Base-by-base conservation (phyloP, 805 yeast species). In the Maudiozyma bulderi region DNA sequence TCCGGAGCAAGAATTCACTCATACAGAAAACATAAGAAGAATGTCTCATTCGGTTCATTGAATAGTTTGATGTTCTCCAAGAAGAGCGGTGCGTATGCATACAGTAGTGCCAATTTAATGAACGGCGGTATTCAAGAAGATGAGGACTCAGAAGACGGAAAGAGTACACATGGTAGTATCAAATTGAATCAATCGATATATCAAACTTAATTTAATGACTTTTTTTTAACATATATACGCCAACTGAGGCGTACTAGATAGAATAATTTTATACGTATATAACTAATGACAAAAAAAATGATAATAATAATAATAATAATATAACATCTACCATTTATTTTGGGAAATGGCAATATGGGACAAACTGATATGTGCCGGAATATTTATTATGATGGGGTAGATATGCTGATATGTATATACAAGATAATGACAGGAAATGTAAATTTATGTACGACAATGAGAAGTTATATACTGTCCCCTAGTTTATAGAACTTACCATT, bases 401-500 rank as follows among this genome's bases (percentile, higher is more conserved):
- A 20, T 20, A 20, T 20, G 26, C 26, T 20, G 26, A 20, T 20
- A 20, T 20, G 26, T 35, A 35, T 35, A 13, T 35, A 35, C 38
- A 35, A 3, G 38, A 7, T 28, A n/a, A 20, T 38, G 29, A 14
- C 28, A 30, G n/a, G 15, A 42, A 42, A 6, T 28, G 1, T 14
- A 29, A 26, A 40, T n/a, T 28, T 29, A 13, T 28, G 9, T 9
- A 40, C 14, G 14, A 20, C 26, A 20, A 20, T 20, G 20, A 37
- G 8, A 37, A 11, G 20, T 33, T 29, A 28, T 15, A 67, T 56
- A 49, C 55, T 57, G 29, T 62, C 63, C 4, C 77, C 76, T 5
- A 81, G 63, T 13, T 59, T 61, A 61, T 82, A 84, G 59, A 84
- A 85, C 15, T 68, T 67, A 54, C 87, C 72, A 57, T 83, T 75